Evolutionary conservation across 1,284 basidiomycete species (phyloP), one percentile per base, ranked within the genome.

Genomic region (Schizophyllum amplum): DNA sequence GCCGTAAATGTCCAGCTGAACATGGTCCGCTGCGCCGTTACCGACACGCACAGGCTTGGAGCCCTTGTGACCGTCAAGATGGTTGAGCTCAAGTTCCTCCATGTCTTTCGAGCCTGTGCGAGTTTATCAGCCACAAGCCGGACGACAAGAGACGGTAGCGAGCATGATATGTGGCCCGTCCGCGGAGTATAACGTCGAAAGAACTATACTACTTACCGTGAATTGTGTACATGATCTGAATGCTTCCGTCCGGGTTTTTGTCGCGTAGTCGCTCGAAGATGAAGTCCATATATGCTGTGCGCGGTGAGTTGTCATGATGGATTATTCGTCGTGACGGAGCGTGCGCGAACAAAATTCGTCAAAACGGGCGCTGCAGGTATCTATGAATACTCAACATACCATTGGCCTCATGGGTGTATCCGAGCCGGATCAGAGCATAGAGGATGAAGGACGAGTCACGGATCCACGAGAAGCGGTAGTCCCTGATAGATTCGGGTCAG

Each of bases 1-100:
- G 47, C 92, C 94, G 63, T 95, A 95, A 53, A 96, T 95, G 69
- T 96, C 94, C 87, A 96, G 72, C 65, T 96, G 93, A 2, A 94
- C 68, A 69, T 96, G 93, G 67, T 94, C 87, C 1, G 90, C 92
- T 0, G 91, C 92, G 4, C 92, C 92, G 67, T 94, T 94, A 1
- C 92, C 92, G 60, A 95, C 92, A 17, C 81, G 77, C 13, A 90
- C 88, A 47, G 87, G 87, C 60, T 81, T 86, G 2, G 86, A 88
- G 7, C 87, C 89, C 68, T 92, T 93, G 69, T 94, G 91, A 1
- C 92, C 92, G 61, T 88, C 89, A 9, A 94, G 74, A 67, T 95
- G 92, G n/a, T 69, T 72, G 1, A 95, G 76, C 65, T 93, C 90
- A 53, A 87, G 75, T 69, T 96, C 93, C 59, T 88, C 85, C 51